Percentiles rank a stretch among this genome's conserved stretches.
Conservation (phyloP, 495 filamentous ascomycete genomes). For the Rhizodiscina lignyota region DNA sequence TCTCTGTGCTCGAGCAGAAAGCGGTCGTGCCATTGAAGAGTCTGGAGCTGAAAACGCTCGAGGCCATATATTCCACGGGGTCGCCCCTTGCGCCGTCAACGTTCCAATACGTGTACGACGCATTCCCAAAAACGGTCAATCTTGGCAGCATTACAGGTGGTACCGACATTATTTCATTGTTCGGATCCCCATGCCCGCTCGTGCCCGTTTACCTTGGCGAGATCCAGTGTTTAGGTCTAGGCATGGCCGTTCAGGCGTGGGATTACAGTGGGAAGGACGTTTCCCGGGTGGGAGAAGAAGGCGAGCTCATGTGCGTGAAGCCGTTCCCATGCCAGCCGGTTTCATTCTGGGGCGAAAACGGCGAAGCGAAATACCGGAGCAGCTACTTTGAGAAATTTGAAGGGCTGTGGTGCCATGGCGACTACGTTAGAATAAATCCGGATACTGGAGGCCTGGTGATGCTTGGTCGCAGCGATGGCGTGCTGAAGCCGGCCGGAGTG, state of each 20-base stretch:
- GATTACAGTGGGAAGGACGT: conserved; percentile 41
- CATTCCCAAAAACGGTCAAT: conserved; percentile 59
- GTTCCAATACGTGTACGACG: conserved; percentile 72
- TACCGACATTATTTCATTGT: conserved; percentile 88
- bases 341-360: conserved; percentile 63
- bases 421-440: conserved; percentile 68
- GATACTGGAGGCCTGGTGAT: conserved; percentile 63
- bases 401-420: conserved; percentile 82
- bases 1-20: conserved; percentile 78
- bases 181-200: conserved; percentile 71
- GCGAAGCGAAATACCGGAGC: conserved; percentile 55
- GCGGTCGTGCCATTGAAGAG: conserved; percentile 39
- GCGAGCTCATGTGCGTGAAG: conserved; percentile 78
- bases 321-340: conserved; percentile 87
- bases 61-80: conserved; percentile 83
- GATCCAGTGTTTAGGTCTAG: conserved; percentile 77
- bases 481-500: conserved; percentile 63
- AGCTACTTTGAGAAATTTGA: conserved; percentile 80
- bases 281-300: conserved; percentile 45
- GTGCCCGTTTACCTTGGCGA: conserved; percentile 77
- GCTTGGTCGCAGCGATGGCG: conserved; percentile 65
- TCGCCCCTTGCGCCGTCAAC: conserved; percentile 85
- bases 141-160: conserved; percentile 76
- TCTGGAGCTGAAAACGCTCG: conserved; percentile 38
- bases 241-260: conserved; percentile 74